phyloP scores from a whole-genome alignment of 306 rosid genomes.

The Dryas octopetala region DNA sequence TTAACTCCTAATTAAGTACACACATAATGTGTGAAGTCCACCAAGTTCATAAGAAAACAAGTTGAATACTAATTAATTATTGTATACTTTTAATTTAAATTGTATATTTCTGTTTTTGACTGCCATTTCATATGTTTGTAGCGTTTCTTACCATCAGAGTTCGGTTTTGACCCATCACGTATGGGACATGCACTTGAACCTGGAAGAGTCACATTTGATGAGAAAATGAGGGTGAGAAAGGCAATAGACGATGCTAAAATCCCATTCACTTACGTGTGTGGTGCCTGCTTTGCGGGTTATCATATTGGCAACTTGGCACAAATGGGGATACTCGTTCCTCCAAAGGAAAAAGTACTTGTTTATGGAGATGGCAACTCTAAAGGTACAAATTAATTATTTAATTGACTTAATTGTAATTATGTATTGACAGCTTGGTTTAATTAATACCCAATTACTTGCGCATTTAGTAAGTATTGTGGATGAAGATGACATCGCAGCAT shows the following conservation, averaged over 20 bases:
- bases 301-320: conserved; percentile 73
- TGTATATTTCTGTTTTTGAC: neutral
- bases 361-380: conserved; percentile 70
- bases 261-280: conserved; percentile 73
- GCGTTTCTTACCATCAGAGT: no score
- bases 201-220: conserved; percentile 76
- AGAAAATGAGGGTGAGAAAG: conserved; percentile 72
- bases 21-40: no score
- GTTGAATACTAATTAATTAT: no score
- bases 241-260: conserved; percentile 63
- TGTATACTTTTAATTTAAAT: no score
- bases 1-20: no score
- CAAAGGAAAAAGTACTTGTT: conserved; percentile 49
- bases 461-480: conserved; percentile 52
- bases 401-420: neutral
- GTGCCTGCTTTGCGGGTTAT: conserved; percentile 72
- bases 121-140: neutral
- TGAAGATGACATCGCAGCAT: conserved; percentile 79
- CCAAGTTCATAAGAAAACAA: no score
- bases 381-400: conserved; percentile 31
- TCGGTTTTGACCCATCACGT: no score
- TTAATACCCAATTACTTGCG: neutral
- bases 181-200: conserved; percentile 71
- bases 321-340: conserved; percentile 53
- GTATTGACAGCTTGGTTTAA: no score